Percentiles rank a stretch among this genome's conserved stretches.
phyloP scores from a whole-genome alignment of 2,329 filamentous ascomycete species.

The Pestalotiopsis sp. region DNA sequence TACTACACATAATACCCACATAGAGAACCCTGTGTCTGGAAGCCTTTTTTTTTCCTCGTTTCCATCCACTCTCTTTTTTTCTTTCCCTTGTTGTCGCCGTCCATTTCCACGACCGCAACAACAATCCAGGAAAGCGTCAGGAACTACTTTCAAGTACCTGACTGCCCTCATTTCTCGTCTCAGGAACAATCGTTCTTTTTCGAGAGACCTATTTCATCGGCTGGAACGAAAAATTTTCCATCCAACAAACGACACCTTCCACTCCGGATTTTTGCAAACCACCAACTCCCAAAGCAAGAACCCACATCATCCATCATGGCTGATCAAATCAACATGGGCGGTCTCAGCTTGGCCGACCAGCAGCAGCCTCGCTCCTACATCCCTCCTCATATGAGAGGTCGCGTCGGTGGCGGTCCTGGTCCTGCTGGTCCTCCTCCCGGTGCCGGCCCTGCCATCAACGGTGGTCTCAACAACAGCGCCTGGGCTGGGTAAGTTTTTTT shows the following conservation, averaged over 20 bases:
- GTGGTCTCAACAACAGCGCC: constrained; percentile 62
- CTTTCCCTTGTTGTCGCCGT: constrained; percentile 15
- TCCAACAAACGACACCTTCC: constrained; percentile 13
- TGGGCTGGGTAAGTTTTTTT: constrained; percentile 61
- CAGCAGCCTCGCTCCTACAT: constrained; percentile 72
- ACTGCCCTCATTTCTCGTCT: constrained; percentile 27
- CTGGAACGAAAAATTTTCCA: constrained; percentile 18
- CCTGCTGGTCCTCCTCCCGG: constrained; percentile 28
- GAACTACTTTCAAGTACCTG: constrained; percentile 23
- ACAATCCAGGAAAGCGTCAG: constrained; percentile 1
- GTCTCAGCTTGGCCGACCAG: constrained; percentile 65
- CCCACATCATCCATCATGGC: constrained; percentile 58
- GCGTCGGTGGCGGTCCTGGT: constrained; percentile 41
- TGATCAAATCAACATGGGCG: constrained; percentile 82
- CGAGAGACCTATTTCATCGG: constrained; percentile 27
- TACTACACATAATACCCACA: constrained; percentile 10
- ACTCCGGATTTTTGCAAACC: constrained; percentile 14
- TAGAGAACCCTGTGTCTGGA: constrained; percentile 5
- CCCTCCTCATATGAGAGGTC: constrained; percentile 78
- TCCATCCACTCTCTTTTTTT: constrained; percentile 17
- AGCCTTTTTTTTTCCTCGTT: constrained; percentile 8
- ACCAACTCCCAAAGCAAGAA: not conserved
- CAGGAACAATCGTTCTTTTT: constrained; percentile 32
- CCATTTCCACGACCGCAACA: not conserved
- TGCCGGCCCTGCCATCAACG: constrained; percentile 43